A percentile compares a stretch with the other conserved stretches of the same genome.
These are phyloP conservation scores for Trichoderma orchidacearum DNA, from an alignment of 495 filamentous ascomycete species.

Conservation along the genomic window DNA sequence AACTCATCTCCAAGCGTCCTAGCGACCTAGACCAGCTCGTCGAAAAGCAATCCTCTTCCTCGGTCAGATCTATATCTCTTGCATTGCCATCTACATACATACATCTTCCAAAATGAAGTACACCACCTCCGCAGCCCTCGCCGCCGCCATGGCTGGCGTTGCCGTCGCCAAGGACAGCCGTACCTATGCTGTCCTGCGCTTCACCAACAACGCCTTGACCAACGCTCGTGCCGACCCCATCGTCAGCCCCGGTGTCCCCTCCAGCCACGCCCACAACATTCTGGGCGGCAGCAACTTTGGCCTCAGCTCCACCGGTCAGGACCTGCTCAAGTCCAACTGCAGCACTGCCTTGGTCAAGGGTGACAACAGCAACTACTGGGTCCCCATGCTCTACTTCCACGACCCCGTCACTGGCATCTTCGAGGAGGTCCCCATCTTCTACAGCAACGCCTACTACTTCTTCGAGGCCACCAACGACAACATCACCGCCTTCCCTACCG, in stretches of 20 bases:
- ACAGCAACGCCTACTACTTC: slow-evolving; percentile 60
- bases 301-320: slow-evolving; percentile 43
- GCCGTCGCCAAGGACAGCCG: slow-evolving; percentile 18
- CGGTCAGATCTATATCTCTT: no score
- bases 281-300: slow-evolving; percentile 60
- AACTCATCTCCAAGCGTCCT: slow-evolving; percentile 1
- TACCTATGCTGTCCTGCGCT: slow-evolving; percentile 31
- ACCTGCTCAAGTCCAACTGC: slow-evolving; percentile 46
- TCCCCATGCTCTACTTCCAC: slow-evolving; percentile 51
- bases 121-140: slow-evolving; percentile 7
- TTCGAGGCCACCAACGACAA: slow-evolving; percentile 43
- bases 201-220: slow-evolving; percentile 33
- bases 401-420: slow-evolving; percentile 49
- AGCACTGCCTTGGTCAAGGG: slow-evolving; percentile 49
- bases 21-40: slow-evolving; percentile 2
- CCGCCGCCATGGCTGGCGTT: slow-evolving; percentile 16
- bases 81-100: background rate
- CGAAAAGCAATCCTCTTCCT: no score
- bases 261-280: slow-evolving; percentile 53
- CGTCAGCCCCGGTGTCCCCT: slow-evolving; percentile 40
- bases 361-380: slow-evolving; percentile 72
- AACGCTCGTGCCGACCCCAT: slow-evolving; percentile 52
- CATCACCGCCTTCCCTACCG: slow-evolving; percentile 51
- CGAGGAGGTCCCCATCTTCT: slow-evolving; percentile 44
- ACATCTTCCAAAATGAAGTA: slow-evolving; percentile 13